Evolutionary conservation across 140 eudicot species (phyloP).

Genomic region (Senecio squalidus): DNA sequence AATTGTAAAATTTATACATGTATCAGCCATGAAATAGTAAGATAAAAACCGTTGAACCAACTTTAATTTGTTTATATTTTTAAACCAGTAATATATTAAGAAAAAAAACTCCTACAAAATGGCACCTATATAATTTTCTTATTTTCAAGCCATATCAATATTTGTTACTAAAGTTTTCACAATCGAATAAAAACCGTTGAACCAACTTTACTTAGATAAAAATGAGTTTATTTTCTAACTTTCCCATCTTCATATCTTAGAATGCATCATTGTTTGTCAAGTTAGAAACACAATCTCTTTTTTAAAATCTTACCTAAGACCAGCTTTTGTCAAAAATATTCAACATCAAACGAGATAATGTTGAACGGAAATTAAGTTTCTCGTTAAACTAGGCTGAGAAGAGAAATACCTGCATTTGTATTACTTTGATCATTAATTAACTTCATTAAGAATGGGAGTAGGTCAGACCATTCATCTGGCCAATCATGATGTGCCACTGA

Average conservation of each 20-base stretch:
- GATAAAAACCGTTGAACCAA: too few species aligned
- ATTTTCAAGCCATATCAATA: too few species aligned
- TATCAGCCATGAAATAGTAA: slow-evolving; percentile 14
- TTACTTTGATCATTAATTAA: slow-evolving; percentile 72
- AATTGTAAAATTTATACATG: slow-evolving; percentile 7
- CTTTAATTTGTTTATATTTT: neutral
- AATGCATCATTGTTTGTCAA: too few species aligned
- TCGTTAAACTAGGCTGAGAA: neutral
- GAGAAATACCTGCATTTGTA: slow-evolving; percentile 63
- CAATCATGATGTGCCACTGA: slow-evolving; percentile 85
- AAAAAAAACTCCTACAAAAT: neutral
- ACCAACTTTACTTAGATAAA: too few species aligned
- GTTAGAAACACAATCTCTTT: too few species aligned
- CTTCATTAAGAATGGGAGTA: slow-evolving; percentile 67
- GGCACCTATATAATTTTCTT: too few species aligned
- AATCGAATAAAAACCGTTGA: too few species aligned
- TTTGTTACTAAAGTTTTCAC: too few species aligned
- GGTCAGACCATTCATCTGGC: slow-evolving; percentile 99
- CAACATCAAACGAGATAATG: neutral
- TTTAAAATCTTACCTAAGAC: too few species aligned
- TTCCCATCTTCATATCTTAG: too few species aligned
- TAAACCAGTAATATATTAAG: neutral
- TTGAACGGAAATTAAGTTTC: neutral
- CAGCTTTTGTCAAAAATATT: too few species aligned
- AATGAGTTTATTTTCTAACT: too few species aligned